Base-by-base conservation (phyloP, 1,284 basidiomycete species). In the Golubevia sp. region DNA sequence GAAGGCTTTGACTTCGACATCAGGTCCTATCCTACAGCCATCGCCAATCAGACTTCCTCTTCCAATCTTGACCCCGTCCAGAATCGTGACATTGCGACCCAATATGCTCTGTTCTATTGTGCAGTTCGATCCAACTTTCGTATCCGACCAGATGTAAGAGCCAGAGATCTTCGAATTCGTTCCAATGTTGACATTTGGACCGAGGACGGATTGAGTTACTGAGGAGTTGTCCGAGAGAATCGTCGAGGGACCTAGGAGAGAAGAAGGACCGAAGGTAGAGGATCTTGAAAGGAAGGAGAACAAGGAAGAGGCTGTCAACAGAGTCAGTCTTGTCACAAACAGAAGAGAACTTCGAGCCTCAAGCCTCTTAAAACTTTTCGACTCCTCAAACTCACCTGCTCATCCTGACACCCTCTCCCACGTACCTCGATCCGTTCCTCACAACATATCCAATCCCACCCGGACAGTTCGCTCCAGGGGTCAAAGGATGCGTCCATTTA, bases 401-500 rank as follows among this genome's bases (percentile, higher is more conserved):
- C 7, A 70, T 59, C 21, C 69, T 62, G 6, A 73, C 70, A 11
- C 67, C 67, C 48, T 73, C 64, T 23, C 76, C 73, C 18, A 72
- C 55, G 61, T 70, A 79, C 38, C 74, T 26, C 30, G 49, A 24
- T 30, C 44, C 62, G 21, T 25, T 52, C 25, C 56, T 49, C 23
- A 44, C 62, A 38, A 25, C 26, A 25, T 49, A 49, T 20, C 62
- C 57, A 49, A 66, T 59, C 52, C 88, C 90, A 25, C 91, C 89
- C 0, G 94, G 93, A 70, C 95, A 89, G 79, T 93, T 93, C 79
- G 94, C 90, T 76, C 97, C 95, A 8, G 96, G 96, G 0, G 94
- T 92, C 20, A 98, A 87, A 0, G 96, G 97, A 85, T 94, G 96
- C 2, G 93, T 92, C 92, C 94, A 96, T 68, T 95, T 87, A 26